Base-by-base conservation (phyloP, 108 stramenopile species). In the Epipyxis sp. region DNA sequence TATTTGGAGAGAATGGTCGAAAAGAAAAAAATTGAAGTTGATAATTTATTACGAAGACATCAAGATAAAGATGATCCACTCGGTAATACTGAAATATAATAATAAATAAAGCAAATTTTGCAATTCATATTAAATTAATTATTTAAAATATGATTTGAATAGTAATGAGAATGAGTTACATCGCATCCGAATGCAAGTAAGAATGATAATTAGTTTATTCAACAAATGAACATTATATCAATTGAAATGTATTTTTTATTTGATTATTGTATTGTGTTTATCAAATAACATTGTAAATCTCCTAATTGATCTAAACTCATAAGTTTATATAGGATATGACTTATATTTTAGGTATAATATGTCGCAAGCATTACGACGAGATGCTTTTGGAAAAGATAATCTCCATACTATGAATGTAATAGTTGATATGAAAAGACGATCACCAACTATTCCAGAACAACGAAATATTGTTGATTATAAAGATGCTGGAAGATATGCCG, bases 381-480 rank as follows among this genome's bases (percentile, higher is more conserved):
- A 29, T 6, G 61, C 10, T 32, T 37, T 13, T 65, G 61, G 61
- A 37, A 10, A 20, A 34, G 76, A 77, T 6, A 37, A 77, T 40
- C 32, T 77, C 27, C 41, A 44, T 27, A 1, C 35, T 27, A 77
- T 77, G 76, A 77, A 59, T 34, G 39, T 77, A 29, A 59, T 39
- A 13, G 76, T 59, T 13, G 76, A 77, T 35, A 44, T 77, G 59
- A 77, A 77, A 1, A 20, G 76, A 1, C 29, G 42, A 1, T 59
- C 76, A 1, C 76, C 76, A 3, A 77, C 76, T 40, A 39, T 58
- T 16, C 59, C 57, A 59, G 59, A 59, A 13, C 29, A 0, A 13
- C 76, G 59, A 0, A 44, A 57, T 37, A 30, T 77, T 6, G 76
- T 59, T 30, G 76, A 58, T 39, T 59, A 59, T n/a, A 13, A 57